Evolutionary conservation across 148 eudicot genomes (phyloP), one percentile per base, ranked within the genome.

Genomic region (Spergularia bocconei): DNA sequence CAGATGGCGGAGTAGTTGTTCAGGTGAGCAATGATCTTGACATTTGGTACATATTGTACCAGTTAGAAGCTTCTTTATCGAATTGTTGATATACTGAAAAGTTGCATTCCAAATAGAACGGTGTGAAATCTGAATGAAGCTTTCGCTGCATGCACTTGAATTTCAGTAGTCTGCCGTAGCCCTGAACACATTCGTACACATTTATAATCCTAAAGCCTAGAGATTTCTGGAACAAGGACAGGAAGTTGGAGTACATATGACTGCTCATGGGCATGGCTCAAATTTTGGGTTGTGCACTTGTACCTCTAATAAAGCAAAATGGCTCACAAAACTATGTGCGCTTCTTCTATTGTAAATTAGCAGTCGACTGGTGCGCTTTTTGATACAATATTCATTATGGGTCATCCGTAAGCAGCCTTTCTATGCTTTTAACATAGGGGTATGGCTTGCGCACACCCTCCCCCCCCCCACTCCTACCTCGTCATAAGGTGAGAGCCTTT

Each of bases 1-100:
- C 97, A 59, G 99, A 95, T 69, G 99, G 99, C 25, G 99, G 99
- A 50, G 99, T 95, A 17, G 96, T 95, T 80, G 99, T 95, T 81
- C 99, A 95, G 99, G 99, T 90, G 63, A 74, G 75, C 81, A 53
- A 17, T 58, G 48, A 2, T 17, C 62, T 23, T 13, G 29, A 25
- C 33, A 62, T 29, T 79, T 38, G 15, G 54, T 48, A 15, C 21
- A 36, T 9, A 57, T 68, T 57, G n/a, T 11, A 13, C 20, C 2
- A 39, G 21, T 19, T 55, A 44, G 67, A 61, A 75, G 29, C 65
- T 69, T 54, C 15, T 59, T 78, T 74, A 73, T 78, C 36, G 52
- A 14, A 50, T 78, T 74, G 77, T 78, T 33, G 52, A 4, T 15
- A 4, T 51, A 41, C 16, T 41, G 16, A 23, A 63, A 15, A 36